Evolutionary conservation across 495 filamentous ascomycete species (phyloP).

Genomic region (Astrothelium macrocarpum): DNA sequence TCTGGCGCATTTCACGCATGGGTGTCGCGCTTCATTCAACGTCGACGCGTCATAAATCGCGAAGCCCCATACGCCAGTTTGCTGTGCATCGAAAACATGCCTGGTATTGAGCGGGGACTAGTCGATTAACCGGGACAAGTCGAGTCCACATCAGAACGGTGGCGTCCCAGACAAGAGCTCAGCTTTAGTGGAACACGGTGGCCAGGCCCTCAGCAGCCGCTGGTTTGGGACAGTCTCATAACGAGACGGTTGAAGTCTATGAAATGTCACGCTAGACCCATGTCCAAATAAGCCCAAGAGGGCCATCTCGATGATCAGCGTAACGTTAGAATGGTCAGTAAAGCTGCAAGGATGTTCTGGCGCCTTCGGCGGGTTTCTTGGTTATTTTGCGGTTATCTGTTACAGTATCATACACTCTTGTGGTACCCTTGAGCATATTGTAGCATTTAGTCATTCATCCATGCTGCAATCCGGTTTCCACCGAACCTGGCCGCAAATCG

Average conservation of each 20-base stretch:
- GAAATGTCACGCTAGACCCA: background rate
- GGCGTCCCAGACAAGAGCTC: background rate
- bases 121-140: background rate
- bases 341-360: constrained; percentile 4
- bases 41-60: constrained; percentile 6
- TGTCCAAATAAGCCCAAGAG: background rate
- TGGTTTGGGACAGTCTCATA: background rate
- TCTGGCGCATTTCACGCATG: background rate
- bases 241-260: background rate
- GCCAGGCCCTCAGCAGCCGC: background rate
- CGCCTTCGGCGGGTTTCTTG: background rate
- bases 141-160: background rate
- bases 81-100: background rate
- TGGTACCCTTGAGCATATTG: background rate
- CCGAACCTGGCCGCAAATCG: constrained; percentile 81
- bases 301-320: background rate
- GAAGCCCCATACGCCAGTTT: background rate
- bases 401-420: background rate
- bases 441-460: constrained; percentile 53
- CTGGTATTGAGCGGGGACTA: background rate
- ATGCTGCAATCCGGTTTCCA: constrained; percentile 69
- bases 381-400: background rate
- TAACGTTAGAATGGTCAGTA: background rate
- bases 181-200: background rate
- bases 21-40: constrained; percentile 1